Conservation (phyloP, 2,329 filamentous ascomycete genomes). For the Penicillium sp. region DNA sequence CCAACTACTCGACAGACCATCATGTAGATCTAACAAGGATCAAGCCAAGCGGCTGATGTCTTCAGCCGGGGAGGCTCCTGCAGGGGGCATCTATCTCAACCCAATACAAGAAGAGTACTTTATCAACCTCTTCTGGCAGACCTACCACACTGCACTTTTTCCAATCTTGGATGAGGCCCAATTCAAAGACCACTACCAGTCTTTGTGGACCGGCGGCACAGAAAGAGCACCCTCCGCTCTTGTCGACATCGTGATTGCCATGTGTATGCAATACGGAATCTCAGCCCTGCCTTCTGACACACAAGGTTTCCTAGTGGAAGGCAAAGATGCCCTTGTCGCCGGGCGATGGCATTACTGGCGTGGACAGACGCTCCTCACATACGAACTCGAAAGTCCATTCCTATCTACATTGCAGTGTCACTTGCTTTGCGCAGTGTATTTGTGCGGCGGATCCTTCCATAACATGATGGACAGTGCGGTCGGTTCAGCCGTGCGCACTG, state of each 20-base stretch:
- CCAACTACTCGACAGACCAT: slow-evolving; percentile 4
- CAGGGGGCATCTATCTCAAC: slow-evolving; percentile 18
- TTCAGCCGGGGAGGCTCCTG: background rate
- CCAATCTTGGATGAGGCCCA: slow-evolving; percentile 21
- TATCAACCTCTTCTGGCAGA: slow-evolving; percentile 21
- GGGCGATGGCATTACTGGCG: slow-evolving; percentile 52
- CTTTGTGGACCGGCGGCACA: slow-evolving; percentile 15
- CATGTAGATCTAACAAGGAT: background rate
- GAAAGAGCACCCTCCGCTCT: slow-evolving; percentile 17
- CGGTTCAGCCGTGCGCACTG: slow-evolving; percentile 47
- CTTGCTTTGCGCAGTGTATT: slow-evolving; percentile 48
- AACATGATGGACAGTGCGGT: slow-evolving; percentile 50
- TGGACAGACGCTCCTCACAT: slow-evolving; percentile 46
- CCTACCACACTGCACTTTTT: slow-evolving; percentile 24
- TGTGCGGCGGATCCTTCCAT: slow-evolving; percentile 51
- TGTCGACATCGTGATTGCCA: slow-evolving; percentile 22
- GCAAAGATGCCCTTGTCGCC: slow-evolving; percentile 43
- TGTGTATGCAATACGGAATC: slow-evolving; percentile 25
- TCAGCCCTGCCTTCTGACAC: slow-evolving; percentile 9
- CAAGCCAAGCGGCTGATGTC: background rate
- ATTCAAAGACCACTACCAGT: slow-evolving; percentile 22
- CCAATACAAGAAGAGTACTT: slow-evolving; percentile 25
- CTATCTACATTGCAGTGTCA: slow-evolving; percentile 53
- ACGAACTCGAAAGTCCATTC: slow-evolving; percentile 52
- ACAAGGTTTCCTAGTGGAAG: slow-evolving; percentile 17